These are phyloP conservation scores for Botrytis deweyae DNA, from an alignment of 2,329 filamentous ascomycete genomes.

Conservation along the genomic window DNA sequence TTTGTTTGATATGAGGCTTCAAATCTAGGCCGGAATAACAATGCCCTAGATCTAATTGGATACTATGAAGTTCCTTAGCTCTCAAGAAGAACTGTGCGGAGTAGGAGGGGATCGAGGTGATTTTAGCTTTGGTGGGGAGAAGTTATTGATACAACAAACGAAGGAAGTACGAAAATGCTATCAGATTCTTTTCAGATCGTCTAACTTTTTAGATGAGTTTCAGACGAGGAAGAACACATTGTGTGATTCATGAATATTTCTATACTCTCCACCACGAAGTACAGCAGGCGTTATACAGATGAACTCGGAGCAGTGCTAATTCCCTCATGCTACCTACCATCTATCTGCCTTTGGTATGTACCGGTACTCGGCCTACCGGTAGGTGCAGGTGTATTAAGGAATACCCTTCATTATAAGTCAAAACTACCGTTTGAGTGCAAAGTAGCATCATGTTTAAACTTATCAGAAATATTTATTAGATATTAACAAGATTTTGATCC, in stretches of 20 bases:
- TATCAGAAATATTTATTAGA: neutral
- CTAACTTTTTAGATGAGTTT: neutral
- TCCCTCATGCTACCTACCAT: neutral
- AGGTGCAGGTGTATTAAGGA: neutral
- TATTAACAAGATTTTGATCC: neutral
- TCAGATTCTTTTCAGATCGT: neutral
- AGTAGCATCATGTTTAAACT: neutral
- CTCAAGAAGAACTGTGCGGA: neutral
- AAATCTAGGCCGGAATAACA: neutral
- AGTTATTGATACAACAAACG: neutral
- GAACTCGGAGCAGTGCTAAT: neutral
- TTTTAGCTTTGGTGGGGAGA: neutral
- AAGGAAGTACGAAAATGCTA: neutral
- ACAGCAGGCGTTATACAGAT: neutral
- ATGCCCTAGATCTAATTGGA: slow-evolving; percentile 1
- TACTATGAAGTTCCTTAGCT: neutral
- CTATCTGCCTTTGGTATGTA: neutral
- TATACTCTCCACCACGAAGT: neutral
- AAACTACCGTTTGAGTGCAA: neutral
- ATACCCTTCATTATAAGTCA: neutral
- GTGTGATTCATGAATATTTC: neutral
- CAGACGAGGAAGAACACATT: neutral
- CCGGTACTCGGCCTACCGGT: neutral
- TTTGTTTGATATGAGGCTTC: neutral
- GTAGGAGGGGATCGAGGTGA: neutral